Conservation (phyloP, 2,329 filamentous ascomycete genomes). For the Westerdykella aurantiaca region DNA sequence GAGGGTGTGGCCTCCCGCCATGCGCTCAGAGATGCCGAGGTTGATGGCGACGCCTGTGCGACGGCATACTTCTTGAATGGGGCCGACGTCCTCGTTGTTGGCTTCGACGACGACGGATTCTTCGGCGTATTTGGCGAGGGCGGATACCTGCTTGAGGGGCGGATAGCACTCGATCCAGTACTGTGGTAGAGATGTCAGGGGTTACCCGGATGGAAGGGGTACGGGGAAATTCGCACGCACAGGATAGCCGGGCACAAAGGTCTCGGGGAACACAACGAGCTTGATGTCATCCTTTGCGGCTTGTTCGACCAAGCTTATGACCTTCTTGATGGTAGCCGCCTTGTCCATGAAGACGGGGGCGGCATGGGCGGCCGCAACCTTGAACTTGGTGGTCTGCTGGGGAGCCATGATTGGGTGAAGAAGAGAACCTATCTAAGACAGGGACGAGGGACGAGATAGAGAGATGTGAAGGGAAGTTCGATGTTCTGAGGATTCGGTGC, state of each 20-base stretch:
- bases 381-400: conserved; percentile 24
- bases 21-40: conserved; percentile 33
- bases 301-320: conserved; percentile 29
- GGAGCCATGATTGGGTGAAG: conserved; percentile 11
- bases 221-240: conserved; percentile 12
- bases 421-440: neutral
- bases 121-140: conserved; percentile 30
- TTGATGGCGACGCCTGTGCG: conserved; percentile 28
- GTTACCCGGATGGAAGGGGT: neutral
- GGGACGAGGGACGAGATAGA: too few relatives aligned
- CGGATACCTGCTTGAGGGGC: conserved; percentile 29
- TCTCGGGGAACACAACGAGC: conserved; percentile 34
- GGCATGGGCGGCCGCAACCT: conserved; percentile 34
- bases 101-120: conserved; percentile 33
- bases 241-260: conserved; percentile 35
- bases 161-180: conserved; percentile 36
- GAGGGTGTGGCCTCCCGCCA: conserved; percentile 27
- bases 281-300: conserved; percentile 26
- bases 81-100: conserved; percentile 24
- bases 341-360: conserved; percentile 38
- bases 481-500: too few relatives aligned
- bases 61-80: conserved; percentile 31
- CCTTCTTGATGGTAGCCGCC: conserved; percentile 29
- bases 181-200: conserved; percentile 9
- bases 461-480: too few relatives aligned